Evolutionary conservation across 2,329 filamentous ascomycete genomes (phyloP).

Genomic region (Fonsecaea monophora): DNA sequence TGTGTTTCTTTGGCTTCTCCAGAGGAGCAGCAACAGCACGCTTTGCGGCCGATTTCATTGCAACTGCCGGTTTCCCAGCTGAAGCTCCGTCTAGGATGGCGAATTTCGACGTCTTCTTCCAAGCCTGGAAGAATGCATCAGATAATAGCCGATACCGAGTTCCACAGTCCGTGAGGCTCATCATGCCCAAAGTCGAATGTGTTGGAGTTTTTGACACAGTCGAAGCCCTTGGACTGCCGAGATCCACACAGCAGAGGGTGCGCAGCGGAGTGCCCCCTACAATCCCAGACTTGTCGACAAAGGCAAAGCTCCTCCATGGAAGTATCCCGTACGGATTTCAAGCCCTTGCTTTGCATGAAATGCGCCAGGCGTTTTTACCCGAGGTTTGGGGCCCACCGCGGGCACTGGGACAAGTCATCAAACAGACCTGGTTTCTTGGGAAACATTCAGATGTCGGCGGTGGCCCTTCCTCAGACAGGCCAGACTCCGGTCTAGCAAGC

Average conservation of each 20-base stretch:
- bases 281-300: not conserved
- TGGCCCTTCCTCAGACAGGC: not conserved
- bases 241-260: not conserved
- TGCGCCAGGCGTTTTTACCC: not conserved
- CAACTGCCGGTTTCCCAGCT: not conserved
- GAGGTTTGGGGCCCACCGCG: not conserved
- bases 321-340: not conserved
- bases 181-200: not conserved
- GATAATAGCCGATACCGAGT: not conserved
- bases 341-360: not conserved
- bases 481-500: not conserved
- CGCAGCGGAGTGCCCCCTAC: not conserved
- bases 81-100: not conserved
- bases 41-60: not conserved
- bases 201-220: not conserved
- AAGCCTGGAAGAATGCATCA: not conserved
- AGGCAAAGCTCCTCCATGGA: not conserved
- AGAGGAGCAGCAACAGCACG: slow-evolving; percentile 1
- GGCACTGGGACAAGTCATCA: not conserved
- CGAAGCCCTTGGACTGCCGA: not conserved
- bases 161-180: too few relatives aligned
- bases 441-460: slow-evolving; percentile 1
- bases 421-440: slow-evolving; percentile 1
- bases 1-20: slow-evolving; percentile 1
- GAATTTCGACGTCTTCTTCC: not conserved